Percentiles rank a stretch among this genome's conserved stretches.
These are phyloP conservation scores for Blastomyces emzantsi DNA, from an alignment of 2,329 filamentous ascomycete species.

Conservation along the genomic window DNA sequence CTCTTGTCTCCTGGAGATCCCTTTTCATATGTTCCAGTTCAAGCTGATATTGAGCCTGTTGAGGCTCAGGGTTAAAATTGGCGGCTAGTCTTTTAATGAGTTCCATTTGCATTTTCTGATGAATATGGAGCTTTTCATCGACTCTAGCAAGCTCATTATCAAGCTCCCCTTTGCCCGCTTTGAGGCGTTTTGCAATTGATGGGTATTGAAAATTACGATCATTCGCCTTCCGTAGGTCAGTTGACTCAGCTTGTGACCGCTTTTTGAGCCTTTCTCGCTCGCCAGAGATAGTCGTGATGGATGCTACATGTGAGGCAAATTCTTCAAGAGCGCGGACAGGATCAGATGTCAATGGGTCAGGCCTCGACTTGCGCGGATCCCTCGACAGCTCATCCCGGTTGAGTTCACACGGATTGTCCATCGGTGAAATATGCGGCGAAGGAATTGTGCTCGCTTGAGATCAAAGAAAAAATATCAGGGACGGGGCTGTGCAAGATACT, in stretches of 20 bases:
- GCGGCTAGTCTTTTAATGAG: not conserved
- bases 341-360: not conserved
- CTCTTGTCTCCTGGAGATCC: not conserved
- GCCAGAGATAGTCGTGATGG: not conserved
- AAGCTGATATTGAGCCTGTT: not conserved
- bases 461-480: not conserved
- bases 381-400: not conserved
- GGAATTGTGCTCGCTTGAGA: not conserved
- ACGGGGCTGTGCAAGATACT: not conserved
- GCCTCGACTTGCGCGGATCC: conserved; percentile 6
- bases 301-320: conserved; percentile 6
- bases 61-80: not conserved
- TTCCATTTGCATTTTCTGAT: conserved; percentile 16
- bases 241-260: conserved; percentile 22
- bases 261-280: conserved; percentile 6
- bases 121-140: conserved; percentile 18
- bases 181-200: conserved; percentile 19
- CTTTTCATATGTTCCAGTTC: not conserved
- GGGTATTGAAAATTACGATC: conserved; percentile 19
- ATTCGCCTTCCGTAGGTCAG: conserved; percentile 27
- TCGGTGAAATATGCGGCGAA: not conserved
- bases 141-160: conserved; percentile 18
- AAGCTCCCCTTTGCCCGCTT: conserved; percentile 18
- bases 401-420: not conserved
- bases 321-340: not conserved